Evolutionary conservation across 2,329 filamentous ascomycete genomes (phyloP).

Genomic region (Botryotinia calthae): DNA sequence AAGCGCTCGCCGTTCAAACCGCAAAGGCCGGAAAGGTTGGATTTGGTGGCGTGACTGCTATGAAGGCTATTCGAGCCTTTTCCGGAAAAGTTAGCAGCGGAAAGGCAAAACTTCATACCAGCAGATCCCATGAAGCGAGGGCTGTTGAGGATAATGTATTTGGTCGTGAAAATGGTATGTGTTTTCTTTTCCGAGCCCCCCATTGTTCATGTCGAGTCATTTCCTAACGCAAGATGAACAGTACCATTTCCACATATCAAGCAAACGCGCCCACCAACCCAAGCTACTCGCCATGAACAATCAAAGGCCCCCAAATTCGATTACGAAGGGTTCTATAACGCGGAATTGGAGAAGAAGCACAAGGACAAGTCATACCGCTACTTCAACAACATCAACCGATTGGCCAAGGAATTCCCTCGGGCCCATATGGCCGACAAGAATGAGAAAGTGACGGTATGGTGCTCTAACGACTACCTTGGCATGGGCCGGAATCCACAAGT

Average conservation of each 20-base stretch:
- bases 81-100: constrained; percentile 51
- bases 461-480: constrained; percentile 97
- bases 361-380: constrained; percentile 99
- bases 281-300: constrained; percentile 29
- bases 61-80: constrained; percentile 52
- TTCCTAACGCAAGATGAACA: constrained; percentile 26
- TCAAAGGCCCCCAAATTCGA: constrained; percentile 65
- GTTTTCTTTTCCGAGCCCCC: not conserved
- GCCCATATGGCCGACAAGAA: constrained; percentile 84
- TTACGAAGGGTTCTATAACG: constrained; percentile 85
- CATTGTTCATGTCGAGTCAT: not conserved
- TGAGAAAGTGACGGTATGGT: constrained; percentile 95
- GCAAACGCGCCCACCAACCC: constrained; percentile 30
- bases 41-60: constrained; percentile 44
- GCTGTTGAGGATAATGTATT: constrained; percentile 61
- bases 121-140: constrained; percentile 71
- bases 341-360: constrained; percentile 96
- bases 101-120: constrained; percentile 80
- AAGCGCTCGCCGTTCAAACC: constrained; percentile 86
- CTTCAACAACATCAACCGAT: constrained; percentile 99
- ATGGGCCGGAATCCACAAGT: constrained; percentile 93
- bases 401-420: constrained; percentile 92
- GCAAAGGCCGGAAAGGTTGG: constrained; percentile 50
- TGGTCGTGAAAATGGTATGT: constrained; percentile 52
- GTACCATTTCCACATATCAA: constrained; percentile 37